These are phyloP conservation scores for Fusarium multiceps DNA, from an alignment of 2,329 filamentous ascomycete genomes.

Conservation along the genomic window DNA sequence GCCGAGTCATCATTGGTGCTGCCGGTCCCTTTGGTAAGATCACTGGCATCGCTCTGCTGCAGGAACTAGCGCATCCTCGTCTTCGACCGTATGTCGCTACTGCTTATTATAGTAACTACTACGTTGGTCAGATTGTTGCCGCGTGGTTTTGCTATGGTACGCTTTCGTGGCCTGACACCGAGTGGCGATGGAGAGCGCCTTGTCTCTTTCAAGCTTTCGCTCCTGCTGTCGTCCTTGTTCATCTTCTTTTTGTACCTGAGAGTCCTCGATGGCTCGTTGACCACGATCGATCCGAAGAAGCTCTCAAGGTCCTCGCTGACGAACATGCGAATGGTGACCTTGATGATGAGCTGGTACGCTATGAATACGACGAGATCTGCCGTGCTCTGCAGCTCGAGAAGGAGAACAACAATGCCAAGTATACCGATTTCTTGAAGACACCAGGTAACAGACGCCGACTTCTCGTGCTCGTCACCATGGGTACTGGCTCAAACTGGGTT, in stretches of 20 bases:
- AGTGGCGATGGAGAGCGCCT: constrained; percentile 36
- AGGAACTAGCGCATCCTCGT: constrained; percentile 32
- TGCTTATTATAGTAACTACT: constrained; percentile 33
- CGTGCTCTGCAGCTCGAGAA: constrained; percentile 69
- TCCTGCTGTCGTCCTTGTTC: constrained; percentile 23
- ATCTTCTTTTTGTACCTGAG: constrained; percentile 53
- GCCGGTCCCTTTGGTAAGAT: constrained; percentile 27
- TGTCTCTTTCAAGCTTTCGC: constrained; percentile 34
- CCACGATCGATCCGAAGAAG: constrained; percentile 50
- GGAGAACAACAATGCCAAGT: constrained; percentile 60
- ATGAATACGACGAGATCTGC: constrained; percentile 72
- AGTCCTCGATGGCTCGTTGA: constrained; percentile 53
- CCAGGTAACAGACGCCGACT: constrained; percentile 72
- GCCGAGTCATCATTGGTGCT: constrained; percentile 25
- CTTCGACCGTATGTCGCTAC: constrained; percentile 26
- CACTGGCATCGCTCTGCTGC: constrained; percentile 23
- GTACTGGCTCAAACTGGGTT: constrained; percentile 72
- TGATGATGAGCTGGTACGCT: constrained; percentile 68
- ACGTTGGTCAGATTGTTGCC: constrained; percentile 26
- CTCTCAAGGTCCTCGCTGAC: constrained; percentile 66
- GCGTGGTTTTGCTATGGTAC: constrained; percentile 30
- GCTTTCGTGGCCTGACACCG: constrained; percentile 3
- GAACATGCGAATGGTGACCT: constrained; percentile 71
- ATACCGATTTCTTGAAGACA: constrained; percentile 69
- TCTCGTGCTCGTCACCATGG: constrained; percentile 69